Percentiles rank a stretch among this genome's conserved stretches.
These are phyloP conservation scores for Pyrus pyrifolia DNA, from an alignment of 306 rosid genomes.

Conservation along the genomic window DNA sequence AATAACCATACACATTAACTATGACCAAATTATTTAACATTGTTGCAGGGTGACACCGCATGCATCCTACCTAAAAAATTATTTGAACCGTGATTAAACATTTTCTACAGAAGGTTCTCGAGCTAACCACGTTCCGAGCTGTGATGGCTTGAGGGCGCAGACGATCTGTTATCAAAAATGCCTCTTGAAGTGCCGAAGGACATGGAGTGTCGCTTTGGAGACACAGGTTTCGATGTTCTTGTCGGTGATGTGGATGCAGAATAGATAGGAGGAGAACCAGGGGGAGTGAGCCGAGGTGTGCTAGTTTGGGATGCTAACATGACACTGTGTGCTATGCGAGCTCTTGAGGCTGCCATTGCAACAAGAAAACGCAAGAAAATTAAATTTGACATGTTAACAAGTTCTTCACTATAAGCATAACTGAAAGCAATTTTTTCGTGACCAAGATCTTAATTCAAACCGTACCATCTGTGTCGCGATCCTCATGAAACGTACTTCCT, in stretches of 20 bases:
- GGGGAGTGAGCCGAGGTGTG: slow-evolving; percentile 80
- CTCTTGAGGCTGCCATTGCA: slow-evolving; percentile 30
- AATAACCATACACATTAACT: background rate
- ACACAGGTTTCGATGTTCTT: slow-evolving; percentile 64
- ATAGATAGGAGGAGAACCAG: slow-evolving; percentile 62
- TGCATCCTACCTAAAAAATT: background rate
- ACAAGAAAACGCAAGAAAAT: background rate
- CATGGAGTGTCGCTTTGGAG: slow-evolving; percentile 71
- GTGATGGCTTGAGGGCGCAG: slow-evolving; percentile 28
- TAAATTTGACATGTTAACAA: background rate
- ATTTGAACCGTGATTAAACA: background rate
- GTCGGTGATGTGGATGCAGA: slow-evolving; percentile 79
- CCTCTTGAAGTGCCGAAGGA: slow-evolving; percentile 70
- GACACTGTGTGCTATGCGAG: slow-evolving; percentile 60
- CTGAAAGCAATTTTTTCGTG: background rate
- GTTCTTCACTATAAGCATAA: background rate
- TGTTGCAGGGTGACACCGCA: too few relatives aligned
- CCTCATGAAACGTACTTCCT: slow-evolving; percentile 43
- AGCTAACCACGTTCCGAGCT: slow-evolving; percentile 55
- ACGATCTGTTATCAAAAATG: slow-evolving; percentile 54
- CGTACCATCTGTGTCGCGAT: slow-evolving; percentile 54
- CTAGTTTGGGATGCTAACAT: slow-evolving; percentile 69
- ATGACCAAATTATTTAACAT: background rate
- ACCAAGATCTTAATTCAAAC: background rate
- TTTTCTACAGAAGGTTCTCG: background rate